A percentile compares a stretch with the other conserved stretches of the same genome.
phyloP scores from a whole-genome alignment of 306 rosid species.

The Luffa acutangula region DNA sequence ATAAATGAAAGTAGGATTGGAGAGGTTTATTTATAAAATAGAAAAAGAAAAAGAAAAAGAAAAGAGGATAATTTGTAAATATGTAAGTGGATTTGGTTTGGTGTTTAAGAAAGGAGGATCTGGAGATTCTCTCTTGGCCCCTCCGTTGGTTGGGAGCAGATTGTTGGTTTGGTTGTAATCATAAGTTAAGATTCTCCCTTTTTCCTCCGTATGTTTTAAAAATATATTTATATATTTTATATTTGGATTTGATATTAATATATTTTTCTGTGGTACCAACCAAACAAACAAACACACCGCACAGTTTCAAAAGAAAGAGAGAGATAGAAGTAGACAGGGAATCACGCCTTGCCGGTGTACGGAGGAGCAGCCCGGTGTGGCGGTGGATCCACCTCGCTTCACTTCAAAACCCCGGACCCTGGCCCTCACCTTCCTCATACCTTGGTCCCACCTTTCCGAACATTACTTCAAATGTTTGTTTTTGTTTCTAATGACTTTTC shows the following conservation, averaged over 20 bases:
- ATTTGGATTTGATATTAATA: background rate
- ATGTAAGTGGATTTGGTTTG: background rate
- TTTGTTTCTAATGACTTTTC: too few relatives aligned
- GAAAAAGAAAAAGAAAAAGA: background rate
- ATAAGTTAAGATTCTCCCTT: background rate
- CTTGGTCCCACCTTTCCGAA: conserved; percentile 22
- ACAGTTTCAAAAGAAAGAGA: background rate
- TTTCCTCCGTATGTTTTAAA: background rate
- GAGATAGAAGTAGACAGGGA: conserved; percentile 22
- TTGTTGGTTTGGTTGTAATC: background rate
- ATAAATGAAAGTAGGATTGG: background rate
- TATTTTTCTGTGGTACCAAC: background rate
- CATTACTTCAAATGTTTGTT: too few relatives aligned
- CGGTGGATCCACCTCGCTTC: conserved; percentile 65
- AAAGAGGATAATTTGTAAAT: background rate
- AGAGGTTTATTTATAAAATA: background rate
- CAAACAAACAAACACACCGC: background rate
- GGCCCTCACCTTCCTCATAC: background rate
- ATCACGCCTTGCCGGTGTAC: conserved; percentile 93
- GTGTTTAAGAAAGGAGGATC: background rate
- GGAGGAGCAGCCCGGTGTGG: conserved; percentile 62
- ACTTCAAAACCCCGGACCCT: conserved; percentile 42
- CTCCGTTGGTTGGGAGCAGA: background rate
- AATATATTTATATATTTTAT: too few relatives aligned
- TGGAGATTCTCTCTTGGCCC: background rate